Evolutionary conservation across 164 flowering plant species (phyloP), one percentile per base, ranked within the genome.

Genomic region (Litsea cubeba): DNA sequence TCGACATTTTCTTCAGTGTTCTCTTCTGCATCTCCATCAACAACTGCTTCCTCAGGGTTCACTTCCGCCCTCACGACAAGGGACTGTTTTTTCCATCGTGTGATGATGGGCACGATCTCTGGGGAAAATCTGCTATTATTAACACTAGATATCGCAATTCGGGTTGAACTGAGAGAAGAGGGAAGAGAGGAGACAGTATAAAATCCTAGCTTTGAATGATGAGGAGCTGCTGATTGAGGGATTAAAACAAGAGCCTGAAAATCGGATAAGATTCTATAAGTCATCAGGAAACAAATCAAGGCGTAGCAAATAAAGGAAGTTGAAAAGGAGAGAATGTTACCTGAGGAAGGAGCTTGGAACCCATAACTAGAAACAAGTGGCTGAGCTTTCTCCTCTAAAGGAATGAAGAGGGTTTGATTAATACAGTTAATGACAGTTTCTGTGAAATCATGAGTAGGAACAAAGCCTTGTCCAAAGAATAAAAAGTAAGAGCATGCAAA

Each of bases 11-110:
- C 82, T 35, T 28, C 80, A 3, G 46, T 72, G 35, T 78, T 82
- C 12, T 58, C 75, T 69, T 72, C 82, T 0, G 74, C 60, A 18
- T 6, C 78, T 5, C 20, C 81, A 2, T 70, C 81, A 18, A 65
- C 68, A 54, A 50, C 76, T 20, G 57, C 80, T 17, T 35, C 69
- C 54, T 72, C 87, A 0, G 80, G 20, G 14, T 54, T 76, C 23
- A 79, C 65, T 67, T 90, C 94, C 3, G 91, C 94, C 66, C 83
- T 82, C 20, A 82, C 85, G 5, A 88, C 72, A 40, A 90, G 74
- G 2, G 82, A 68, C 30, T 75, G 79, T 22, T 24, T 81, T n/a
- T 30, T n/a, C 40, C 62, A 25, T 25, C 50, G 54, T 7, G 51
- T 20, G 1, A 71, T 5, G 0, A 73, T 1, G 6, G 78, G 73